Evolutionary conservation across 2,329 filamentous ascomycete genomes (phyloP), one percentile per base, ranked within the genome.

Genomic region (Westerdykella aurantiaca): DNA sequence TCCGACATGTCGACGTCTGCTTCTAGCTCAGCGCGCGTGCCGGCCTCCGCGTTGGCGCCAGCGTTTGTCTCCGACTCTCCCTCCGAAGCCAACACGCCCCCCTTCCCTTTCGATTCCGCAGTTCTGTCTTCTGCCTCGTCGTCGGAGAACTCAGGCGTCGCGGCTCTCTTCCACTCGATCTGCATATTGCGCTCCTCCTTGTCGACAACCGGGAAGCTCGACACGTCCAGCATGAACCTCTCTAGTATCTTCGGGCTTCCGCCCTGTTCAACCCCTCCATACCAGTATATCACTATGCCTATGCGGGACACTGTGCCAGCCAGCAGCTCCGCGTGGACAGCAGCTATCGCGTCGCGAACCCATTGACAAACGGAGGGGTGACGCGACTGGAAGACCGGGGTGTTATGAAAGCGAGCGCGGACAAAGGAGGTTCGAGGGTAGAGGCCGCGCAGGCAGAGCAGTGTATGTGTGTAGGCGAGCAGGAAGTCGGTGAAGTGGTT

Each of bases 321-420:
- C 38, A 85, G 75, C 31, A 95, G 75, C 69, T 94, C 85, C 3
- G 72, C 74, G 47, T 80, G 75, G 17, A 89, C 79, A 31, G 88
- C 85, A 49, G 81, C 72, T 34, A 93, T 79, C 52, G 89, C 88
- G 64, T 93, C 86, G 61, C 77, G 80, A 67, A 95, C 82, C 86
- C 90, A 96, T 57, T 81, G 73, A 74, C 88, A 94, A 51, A 95
- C 85, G 55, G 80, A 80, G 0, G 90, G 88, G 67, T 95, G 89
- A 45, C 89, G 85, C 47, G 82, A 91, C 64, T 95, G 89, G 57
- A 86, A 84, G 37, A 94, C 85, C 23, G 88, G 79, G 46, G 88
- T 82, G 69, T 91, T 89, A 74, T 90, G 90, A 57, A 87, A 88
- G 51, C 85, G 80, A 33, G 84, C 80, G 34, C 84, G 81, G 45